Percentiles rank a stretch among this genome's conserved stretches.
Evolutionary conservation across 352 stramenopile species (phyloP).

Genomic region (Phytophthora cajani): DNA sequence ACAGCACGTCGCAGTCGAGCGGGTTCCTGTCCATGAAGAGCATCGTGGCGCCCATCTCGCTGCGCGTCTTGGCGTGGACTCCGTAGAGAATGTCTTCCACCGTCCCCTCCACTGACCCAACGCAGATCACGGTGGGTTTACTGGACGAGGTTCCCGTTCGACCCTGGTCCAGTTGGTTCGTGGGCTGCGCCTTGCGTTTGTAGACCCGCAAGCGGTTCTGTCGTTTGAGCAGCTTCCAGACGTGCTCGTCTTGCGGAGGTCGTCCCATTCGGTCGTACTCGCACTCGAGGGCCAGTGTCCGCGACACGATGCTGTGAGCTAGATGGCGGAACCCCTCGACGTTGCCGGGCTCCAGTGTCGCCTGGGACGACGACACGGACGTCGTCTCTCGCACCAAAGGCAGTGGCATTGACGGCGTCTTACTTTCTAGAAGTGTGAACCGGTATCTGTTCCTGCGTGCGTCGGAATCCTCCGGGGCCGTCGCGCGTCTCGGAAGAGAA

Average conservation of each 20-base stretch:
- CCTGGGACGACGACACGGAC: slow-evolving; percentile 27
- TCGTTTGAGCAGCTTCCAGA: slow-evolving; percentile 46
- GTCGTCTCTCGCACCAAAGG: slow-evolving; percentile 7
- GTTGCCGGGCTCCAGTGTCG: slow-evolving; percentile 37
- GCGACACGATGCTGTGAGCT: slow-evolving; percentile 54
- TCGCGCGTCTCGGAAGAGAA: slow-evolving; percentile 28
- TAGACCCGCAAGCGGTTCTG: slow-evolving; percentile 55
- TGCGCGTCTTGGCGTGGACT: slow-evolving; percentile 58
- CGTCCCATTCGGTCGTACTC: slow-evolving; percentile 42
- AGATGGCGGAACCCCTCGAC: slow-evolving; percentile 47
- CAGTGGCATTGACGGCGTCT: slow-evolving; percentile 13
- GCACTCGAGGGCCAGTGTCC: slow-evolving; percentile 56
- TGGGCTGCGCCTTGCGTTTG: slow-evolving; percentile 39
- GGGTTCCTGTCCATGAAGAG: slow-evolving; percentile 49
- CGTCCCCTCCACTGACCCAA: slow-evolving; percentile 57
- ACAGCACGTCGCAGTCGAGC: slow-evolving; percentile 56
- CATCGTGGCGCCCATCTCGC: slow-evolving; percentile 62
- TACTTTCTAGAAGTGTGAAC: slow-evolving; percentile 23
- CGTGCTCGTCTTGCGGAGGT: slow-evolving; percentile 36
- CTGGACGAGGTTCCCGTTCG: slow-evolving; percentile 17
- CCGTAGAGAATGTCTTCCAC: slow-evolving; percentile 69
- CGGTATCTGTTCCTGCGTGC: background rate
- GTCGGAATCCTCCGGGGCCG: slow-evolving; percentile 17
- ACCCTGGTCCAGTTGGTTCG: slow-evolving; percentile 15
- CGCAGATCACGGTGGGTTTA: slow-evolving; percentile 55